Evolutionary conservation across 2,329 filamentous ascomycete species (phyloP).

Genomic region (Hypoxylon sp.): DNA sequence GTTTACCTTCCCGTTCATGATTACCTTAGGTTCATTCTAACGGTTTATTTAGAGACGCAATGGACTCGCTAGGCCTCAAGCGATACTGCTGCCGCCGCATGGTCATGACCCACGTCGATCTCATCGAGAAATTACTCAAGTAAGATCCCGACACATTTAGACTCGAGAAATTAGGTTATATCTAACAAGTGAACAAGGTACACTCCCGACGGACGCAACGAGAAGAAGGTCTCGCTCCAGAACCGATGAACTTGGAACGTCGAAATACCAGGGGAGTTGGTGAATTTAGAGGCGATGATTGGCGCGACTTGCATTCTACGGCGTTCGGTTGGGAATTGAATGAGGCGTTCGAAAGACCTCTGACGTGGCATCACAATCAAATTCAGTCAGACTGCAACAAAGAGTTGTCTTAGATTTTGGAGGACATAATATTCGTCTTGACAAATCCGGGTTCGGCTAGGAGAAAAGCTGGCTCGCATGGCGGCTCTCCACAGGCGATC

Average conservation of each 20-base stretch:
- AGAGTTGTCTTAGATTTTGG: slow-evolving; percentile 20
- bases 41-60: slow-evolving; percentile 75
- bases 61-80: slow-evolving; percentile 93
- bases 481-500: slow-evolving; percentile 15
- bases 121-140: slow-evolving; percentile 98
- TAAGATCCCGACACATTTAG: slow-evolving; percentile 59
- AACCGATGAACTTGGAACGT: slow-evolving; percentile 39
- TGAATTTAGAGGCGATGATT: slow-evolving; percentile 18
- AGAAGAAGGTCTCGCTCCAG: slow-evolving; percentile 67
- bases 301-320: slow-evolving; percentile 47
- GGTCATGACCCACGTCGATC: slow-evolving; percentile 99
- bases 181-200: slow-evolving; percentile 59
- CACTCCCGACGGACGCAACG: slow-evolving; percentile 72
- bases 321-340: slow-evolving; percentile 48
- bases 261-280: slow-evolving; percentile 6
- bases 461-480: slow-evolving; percentile 9
- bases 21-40: slow-evolving; percentile 46
- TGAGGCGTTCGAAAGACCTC: slow-evolving; percentile 29
- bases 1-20: slow-evolving; percentile 48
- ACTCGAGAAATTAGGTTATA: background rate
- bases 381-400: slow-evolving; percentile 20
- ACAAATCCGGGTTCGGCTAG: slow-evolving; percentile 14
- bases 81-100: slow-evolving; percentile 99
- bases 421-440: slow-evolving; percentile 1
- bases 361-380: slow-evolving; percentile 14